Evolutionary conservation across 2,329 filamentous ascomycete species (phyloP), one percentile per base, ranked within the genome.

Genomic region (Dothidotthia symphoricarpi): DNA sequence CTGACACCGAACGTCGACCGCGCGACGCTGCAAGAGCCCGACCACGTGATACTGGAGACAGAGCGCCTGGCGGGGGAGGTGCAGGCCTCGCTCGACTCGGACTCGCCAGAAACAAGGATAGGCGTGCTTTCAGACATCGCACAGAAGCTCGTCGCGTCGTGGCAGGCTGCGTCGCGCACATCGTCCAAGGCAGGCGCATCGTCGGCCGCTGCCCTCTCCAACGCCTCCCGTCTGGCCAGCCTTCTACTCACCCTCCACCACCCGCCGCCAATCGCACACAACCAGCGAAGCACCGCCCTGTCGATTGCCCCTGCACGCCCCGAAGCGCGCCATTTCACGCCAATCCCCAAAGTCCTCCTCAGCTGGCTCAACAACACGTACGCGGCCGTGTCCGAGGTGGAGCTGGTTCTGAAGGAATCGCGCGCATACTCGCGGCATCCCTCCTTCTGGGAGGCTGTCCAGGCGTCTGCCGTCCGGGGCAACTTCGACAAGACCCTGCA

Each of bases 401-500:
- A 80, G 25, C 74, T 81, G 3, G 76, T 96, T 16, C 71, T 78
- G 45, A 74, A 75, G 17, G 69, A 82, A 51, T 75, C 75, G 30
- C 86, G 86, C 1, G 86, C 86, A 42, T 87, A 89, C 15, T 85
- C 88, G 2, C 81, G 81, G 28, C 86, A 93, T 56, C 72, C 76
- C 16, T 73, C 85, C 24, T 97, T 88, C 68, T 97, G 91, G 91
- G 86, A 90, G 59, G 82, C 82, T 1, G 72, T 95, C n/a, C 86
- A 56, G 14, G 46, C 80, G 38, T 75, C 82, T 11, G 73, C 90
- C 15, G 72, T 95, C 16, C 85, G 89, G 31, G 91, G 90, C 28
- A 83, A 85, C 41, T 77, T 95, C 28, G 54, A 65, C 11, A 80
- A 80, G 28, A 83, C 84, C 1, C 74, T 84, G n/a, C 71, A 76